Conservation (phyloP, 2,329 filamentous ascomycete species). For the Paecilomyces fulvus region DNA sequence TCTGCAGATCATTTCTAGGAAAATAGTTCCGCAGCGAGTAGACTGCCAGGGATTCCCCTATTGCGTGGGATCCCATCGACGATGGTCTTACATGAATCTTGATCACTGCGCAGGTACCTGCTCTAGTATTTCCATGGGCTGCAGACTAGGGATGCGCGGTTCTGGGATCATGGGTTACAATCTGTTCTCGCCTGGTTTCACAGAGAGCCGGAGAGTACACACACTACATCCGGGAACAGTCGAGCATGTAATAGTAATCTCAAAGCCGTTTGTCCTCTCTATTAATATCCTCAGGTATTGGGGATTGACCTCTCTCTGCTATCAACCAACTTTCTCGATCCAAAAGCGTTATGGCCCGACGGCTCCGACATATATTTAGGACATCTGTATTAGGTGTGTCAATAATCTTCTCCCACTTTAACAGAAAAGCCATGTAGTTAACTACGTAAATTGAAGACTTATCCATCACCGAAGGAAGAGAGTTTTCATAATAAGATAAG, state of each 20-base stretch:
- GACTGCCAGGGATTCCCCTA: not conserved
- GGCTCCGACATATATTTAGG: not conserved
- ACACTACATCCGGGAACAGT: not conserved
- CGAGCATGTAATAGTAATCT: not conserved
- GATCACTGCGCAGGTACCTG: not conserved
- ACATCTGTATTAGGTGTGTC: not conserved
- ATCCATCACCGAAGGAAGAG: too few relatives aligned
- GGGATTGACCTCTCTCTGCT: not conserved
- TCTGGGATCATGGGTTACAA: too few relatives aligned
- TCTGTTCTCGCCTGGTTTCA: not conserved
- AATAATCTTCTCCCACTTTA: not conserved
- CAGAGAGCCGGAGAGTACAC: too few relatives aligned
- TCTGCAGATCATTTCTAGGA: not conserved
- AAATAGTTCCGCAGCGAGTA: not conserved
- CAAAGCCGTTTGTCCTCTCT: not conserved
- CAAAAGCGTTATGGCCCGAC: not conserved
- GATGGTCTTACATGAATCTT: too few relatives aligned
- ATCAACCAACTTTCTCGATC: not conserved
- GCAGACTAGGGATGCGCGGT: not conserved
- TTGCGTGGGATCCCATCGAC: not conserved
- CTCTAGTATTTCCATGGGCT: not conserved
- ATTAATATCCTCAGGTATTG: not conserved
- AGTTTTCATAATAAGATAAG: not conserved
- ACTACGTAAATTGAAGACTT: not conserved
- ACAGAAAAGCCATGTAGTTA: not conserved